These are phyloP conservation scores for Diplodia scrobiculata DNA, from an alignment of 2,329 filamentous ascomycete species.

Conservation along the genomic window DNA sequence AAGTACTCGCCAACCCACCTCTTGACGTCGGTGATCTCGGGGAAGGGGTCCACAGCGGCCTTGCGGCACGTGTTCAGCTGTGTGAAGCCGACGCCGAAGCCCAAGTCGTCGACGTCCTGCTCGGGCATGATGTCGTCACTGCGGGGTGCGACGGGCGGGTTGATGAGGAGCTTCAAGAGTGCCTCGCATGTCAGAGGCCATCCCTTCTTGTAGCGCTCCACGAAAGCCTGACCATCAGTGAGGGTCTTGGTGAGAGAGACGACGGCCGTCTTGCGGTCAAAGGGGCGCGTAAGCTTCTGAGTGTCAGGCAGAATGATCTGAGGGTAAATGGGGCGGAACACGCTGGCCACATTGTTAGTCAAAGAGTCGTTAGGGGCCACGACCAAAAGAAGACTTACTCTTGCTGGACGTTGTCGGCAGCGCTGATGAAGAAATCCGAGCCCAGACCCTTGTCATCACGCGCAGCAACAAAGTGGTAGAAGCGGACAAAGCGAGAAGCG, in stretches of 20 bases:
- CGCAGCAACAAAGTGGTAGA: slow-evolving; percentile 90
- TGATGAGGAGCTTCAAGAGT: slow-evolving; percentile 85
- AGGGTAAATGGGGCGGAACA: slow-evolving; percentile 85
- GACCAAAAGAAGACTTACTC: slow-evolving; percentile 49
- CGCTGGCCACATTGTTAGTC: slow-evolving; percentile 46
- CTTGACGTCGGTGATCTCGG: slow-evolving; percentile 77
- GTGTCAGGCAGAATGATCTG: slow-evolving; percentile 85
- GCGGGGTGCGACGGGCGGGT: slow-evolving; percentile 72
- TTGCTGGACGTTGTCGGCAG: slow-evolving; percentile 78
- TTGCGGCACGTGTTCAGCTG: slow-evolving; percentile 87
- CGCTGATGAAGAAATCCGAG: slow-evolving; percentile 84
- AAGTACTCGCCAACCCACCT: slow-evolving; percentile 81
- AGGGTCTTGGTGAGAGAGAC: slow-evolving; percentile 91
- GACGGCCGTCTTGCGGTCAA: slow-evolving; percentile 91
- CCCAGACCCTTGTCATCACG: slow-evolving; percentile 79
- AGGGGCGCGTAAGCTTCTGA: slow-evolving; percentile 79
- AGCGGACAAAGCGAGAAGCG: slow-evolving; percentile 83
- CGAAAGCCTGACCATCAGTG: slow-evolving; percentile 81
- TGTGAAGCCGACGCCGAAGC: slow-evolving; percentile 93
- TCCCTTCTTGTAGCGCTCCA: slow-evolving; percentile 64
- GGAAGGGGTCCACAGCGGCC: slow-evolving; percentile 74
- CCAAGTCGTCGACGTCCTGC: slow-evolving; percentile 89
- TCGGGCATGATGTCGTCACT: slow-evolving; percentile 77
- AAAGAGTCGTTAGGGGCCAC: slow-evolving; percentile 16
- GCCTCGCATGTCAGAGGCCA: slow-evolving; percentile 89